Conservation (phyloP, 164 flowering plant genomes). For the Aristolochia californica region DNA sequence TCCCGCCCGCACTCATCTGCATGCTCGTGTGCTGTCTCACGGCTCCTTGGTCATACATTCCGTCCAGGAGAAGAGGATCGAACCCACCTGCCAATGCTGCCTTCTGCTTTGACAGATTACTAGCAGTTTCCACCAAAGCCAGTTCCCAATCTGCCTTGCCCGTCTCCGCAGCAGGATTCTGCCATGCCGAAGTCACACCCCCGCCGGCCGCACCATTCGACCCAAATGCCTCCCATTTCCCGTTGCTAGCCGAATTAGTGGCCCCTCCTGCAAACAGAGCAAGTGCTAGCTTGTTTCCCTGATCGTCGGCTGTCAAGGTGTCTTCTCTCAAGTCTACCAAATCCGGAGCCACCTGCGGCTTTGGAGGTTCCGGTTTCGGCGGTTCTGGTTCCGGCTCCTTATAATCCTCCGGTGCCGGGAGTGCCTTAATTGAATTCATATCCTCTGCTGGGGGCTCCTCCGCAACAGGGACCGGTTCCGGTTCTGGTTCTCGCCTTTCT, state of each 20-base stretch:
- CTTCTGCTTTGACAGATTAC: conserved; percentile 51
- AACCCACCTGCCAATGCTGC: conserved; percentile 57
- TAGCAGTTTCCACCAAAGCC: conserved; percentile 65
- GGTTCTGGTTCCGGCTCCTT: conserved; percentile 22
- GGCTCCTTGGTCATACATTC: conserved; percentile 73
- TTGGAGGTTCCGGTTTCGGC: conserved; percentile 6
- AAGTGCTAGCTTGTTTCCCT: conserved; percentile 54
- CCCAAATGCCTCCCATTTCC: conserved; percentile 57
- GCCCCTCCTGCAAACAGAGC: conserved; percentile 45
- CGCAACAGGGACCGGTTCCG: conserved; percentile 17
- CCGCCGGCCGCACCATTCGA: conserved; percentile 27
- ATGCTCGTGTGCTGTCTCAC: conserved; percentile 47
- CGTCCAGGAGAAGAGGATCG: conserved; percentile 58
- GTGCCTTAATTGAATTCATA: conserved; percentile 60
- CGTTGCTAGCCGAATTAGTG: conserved; percentile 22
- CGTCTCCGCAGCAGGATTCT: conserved; percentile 51
- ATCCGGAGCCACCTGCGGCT: conserved; percentile 30
- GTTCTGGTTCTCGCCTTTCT: conserved; percentile 30
- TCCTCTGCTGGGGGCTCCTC: conserved; percentile 11
- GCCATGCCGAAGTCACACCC: conserved; percentile 62
- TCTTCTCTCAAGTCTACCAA: conserved; percentile 55
- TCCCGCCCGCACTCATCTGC: conserved; percentile 43
- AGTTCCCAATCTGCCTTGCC: conserved; percentile 82
- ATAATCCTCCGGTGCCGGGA: conserved; percentile 53
- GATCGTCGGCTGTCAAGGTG: conserved; percentile 45